Base-by-base conservation (phyloP, 1,284 basidiomycete genomes). In the Pulveroboletus sp. region DNA sequence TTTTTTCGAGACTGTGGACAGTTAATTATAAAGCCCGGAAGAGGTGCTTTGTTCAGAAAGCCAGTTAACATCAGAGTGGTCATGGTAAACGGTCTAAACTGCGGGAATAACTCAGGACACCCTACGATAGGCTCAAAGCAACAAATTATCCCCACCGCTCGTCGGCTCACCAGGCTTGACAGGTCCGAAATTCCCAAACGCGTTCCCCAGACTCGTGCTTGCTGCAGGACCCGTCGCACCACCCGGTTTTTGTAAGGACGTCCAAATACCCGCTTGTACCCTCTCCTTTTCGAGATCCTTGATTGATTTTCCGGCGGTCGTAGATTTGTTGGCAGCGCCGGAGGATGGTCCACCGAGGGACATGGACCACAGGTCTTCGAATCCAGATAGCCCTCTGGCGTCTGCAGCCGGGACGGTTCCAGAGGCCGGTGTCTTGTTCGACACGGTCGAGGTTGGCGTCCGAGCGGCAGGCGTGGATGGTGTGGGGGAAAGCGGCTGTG, bases 321-420 rank as follows among this genome's bases (percentile, higher is more conserved):
- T 62, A 17, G 70, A 33, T 51, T 63, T 71, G 29, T 56, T 58
- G 8, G 68, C 52, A 10, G 68, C 52, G 35, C 59, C 58, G 11
- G 74, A 60, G 40, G 72, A 66, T 57, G 68, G 69, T 4, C 76
- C 70, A 33, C 89, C 89, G 22, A 96, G 81, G 2, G 91, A 92
- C 77, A 94, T 81, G 20, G 84, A 84, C 92, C 93, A 98, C 58
- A 98, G 75, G 70, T 98, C 95, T 64, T 96, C 96, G 68, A 98
- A 98, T 66, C 79, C 81, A 39, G 64, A 78, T 69, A 65, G 69
- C 65, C 61, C 78, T 62, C 52, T 73, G 56, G 69, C 50, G 60
- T 69, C 50, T 9, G 73, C 52, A 8, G 65, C 39, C 2, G 71
- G 55, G 11, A 69, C 61, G 11, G 65, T 51, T n/a, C 63, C 59